Evolutionary conservation across 129 eudicot genomes (phyloP), one percentile per base, ranked within the genome.

Genomic region (Pittosporum tobira): DNA sequence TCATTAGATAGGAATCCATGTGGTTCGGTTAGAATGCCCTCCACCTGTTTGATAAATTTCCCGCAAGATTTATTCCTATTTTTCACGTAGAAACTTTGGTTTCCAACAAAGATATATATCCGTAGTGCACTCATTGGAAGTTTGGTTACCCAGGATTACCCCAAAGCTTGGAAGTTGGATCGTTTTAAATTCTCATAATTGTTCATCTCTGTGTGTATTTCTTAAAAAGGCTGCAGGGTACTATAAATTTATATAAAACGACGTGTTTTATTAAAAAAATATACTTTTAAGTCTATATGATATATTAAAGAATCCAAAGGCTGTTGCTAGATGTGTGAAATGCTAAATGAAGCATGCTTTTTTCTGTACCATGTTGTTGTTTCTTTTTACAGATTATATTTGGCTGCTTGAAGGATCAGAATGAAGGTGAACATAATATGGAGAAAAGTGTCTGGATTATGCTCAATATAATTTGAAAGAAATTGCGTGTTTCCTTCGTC

Each of bases 401-500:
- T n/a, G n/a, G n/a, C n/a, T n/a, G n/a, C 45, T 40, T 55, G 14
- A 43, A 71, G 61, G 38, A 48, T 68, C 59, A 50, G 12, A 30
- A 84, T 81, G 89, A 88, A 81, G 89, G 47, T 61, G 64, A 81
- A 31, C 57, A 70, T 78, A 9, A 84, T 79, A n/a, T 78, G 74
- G 73, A 76, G 82, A 65, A 84, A 84, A 61, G 24, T 81, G 4
- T 66, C 51, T 47, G n/a, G 71, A 84, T 71, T 84, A 88, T 48
- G 87, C 84, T 51, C 80, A 85, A 22, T 76, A 84, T 53, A 90
- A 88, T 74, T 73, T 84, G 66, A 88, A 78, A 74, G 96, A 88
- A 56, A 88, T 84, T 45, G 94, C 87, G 60, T n/a, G n/a, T 88
- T 81, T 57, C 96, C 96, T 12, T 88, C 96, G 1, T 88, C 94